phyloP scores from a whole-genome alignment of 1,139 yeast species.

The Lodderomyces theae region DNA sequence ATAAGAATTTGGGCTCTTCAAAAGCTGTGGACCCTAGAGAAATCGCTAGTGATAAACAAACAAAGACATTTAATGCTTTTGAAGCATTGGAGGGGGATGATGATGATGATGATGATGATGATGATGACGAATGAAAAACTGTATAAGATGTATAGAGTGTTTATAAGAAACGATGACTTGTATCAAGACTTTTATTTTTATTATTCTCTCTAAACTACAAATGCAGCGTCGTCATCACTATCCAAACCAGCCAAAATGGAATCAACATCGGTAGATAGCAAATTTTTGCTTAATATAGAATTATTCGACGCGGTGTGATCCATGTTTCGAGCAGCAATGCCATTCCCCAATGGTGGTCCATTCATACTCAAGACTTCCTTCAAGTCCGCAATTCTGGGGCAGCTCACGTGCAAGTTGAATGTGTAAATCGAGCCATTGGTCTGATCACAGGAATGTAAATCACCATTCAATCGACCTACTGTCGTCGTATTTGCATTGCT shows the following conservation, averaged over 20 bases:
- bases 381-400: conserved; percentile 48
- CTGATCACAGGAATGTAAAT: conserved; percentile 3
- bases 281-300: conserved; percentile 34
- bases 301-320: conserved; percentile 18
- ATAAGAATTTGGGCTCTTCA: conserved; percentile 69
- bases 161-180: background rate
- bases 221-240: conserved; percentile 35
- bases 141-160: too few species aligned
- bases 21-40: conserved; percentile 74
- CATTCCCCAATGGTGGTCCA: background rate
- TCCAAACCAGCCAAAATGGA: conserved; percentile 38
- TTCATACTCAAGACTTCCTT: conserved; percentile 32
- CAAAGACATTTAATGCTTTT: conserved; percentile 69
- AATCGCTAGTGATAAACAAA: conserved; percentile 63
- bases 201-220: conserved; percentile 24
- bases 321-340: conserved; percentile 6
- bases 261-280: conserved; percentile 32
- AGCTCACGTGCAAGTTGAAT: conserved; percentile 14
- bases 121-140: background rate
- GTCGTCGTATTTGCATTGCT: conserved; percentile 8
- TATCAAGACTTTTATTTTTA: background rate
- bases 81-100: conserved; percentile 70
- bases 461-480: conserved; percentile 9
- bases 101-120: conserved; percentile 24
- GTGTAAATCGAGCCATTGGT: conserved; percentile 23